Evolutionary conservation across 805 yeast genomes (phyloP).

Genomic region (Candida golubevii): DNA sequence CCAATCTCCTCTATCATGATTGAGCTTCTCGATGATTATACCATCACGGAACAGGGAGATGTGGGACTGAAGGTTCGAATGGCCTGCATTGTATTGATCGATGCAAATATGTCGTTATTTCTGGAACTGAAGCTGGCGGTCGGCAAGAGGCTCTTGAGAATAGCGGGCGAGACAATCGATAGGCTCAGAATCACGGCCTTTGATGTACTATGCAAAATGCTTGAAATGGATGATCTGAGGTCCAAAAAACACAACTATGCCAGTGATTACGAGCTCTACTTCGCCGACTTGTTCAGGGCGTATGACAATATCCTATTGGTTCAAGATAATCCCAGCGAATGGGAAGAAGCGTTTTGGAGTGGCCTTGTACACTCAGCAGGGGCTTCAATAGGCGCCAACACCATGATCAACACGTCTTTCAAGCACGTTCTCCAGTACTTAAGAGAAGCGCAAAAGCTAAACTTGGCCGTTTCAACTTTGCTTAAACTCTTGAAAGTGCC

Average conservation of each 20-base stretch:
- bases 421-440: constrained; percentile 18
- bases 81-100: constrained; percentile 43
- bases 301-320: constrained; percentile 12
- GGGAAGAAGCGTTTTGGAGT: constrained; percentile 40
- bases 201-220: constrained; percentile 27
- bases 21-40: constrained; percentile 64
- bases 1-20: constrained; percentile 14
- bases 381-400: constrained; percentile 47
- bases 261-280: constrained; percentile 15
- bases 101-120: constrained; percentile 17
- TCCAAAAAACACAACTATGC: not conserved
- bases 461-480: constrained; percentile 10
- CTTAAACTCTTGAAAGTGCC: constrained; percentile 19
- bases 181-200: constrained; percentile 45
- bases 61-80: constrained; percentile 76
- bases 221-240: not conserved
- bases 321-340: no score
- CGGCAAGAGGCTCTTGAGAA: constrained; percentile 42
- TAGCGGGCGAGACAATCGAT: constrained; percentile 63
- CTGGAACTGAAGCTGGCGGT: not conserved
- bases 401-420: constrained; percentile 41
- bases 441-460: not conserved
- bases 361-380: constrained; percentile 56
- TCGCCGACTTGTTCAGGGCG: constrained; percentile 19
- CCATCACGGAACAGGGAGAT: constrained; percentile 80